Evolutionary conservation across 768 basidiomycete genomes (phyloP), one percentile per base, ranked within the genome.

Genomic region (Mycena epipterygia): DNA sequence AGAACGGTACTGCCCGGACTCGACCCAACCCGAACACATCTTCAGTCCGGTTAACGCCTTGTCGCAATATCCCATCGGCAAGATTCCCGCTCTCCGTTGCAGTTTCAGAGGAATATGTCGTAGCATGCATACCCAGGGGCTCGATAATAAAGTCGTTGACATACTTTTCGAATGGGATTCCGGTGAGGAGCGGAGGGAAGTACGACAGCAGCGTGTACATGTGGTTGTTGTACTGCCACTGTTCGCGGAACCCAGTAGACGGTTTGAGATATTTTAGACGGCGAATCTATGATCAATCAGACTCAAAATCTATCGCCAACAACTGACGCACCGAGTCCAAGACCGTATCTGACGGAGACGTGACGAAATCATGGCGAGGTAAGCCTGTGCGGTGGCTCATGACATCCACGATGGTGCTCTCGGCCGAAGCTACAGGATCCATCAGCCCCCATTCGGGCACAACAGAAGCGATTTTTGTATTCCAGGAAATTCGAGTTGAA

Each of bases 341-440:
- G 8, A 70, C 53, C 27, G 37, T 67, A 33, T 70, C 74, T 25
- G 61, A 33, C 11, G 46, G 44, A 13, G 41, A 29, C 60, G 71
- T 55, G 25, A 72, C 71, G 27, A 72, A 53, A 61, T 76, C 76
- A 30, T 80, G 77, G 2, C 75, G 75, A 25, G 79, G 79, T 4
- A 76, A 44, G 0, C 79, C 79, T 5, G 77, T 78, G 42, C 79
- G 75, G 52, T 80, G 79, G 39, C 73, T 76, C 67, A 79, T 74
- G 6, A 75, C 61, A 58, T 80, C 78, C 33, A 76, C 37, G 21
- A 78, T 75, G 3, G 76, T 79, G 25, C 70, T 70, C 48, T 78
- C 67, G 2, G 68, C 48, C 0, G 76, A 72, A 9, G 72, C 74
- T 1, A 73, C 29, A 5, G 68, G 64, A 46, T 76, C 75, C 72